These are phyloP conservation scores for Phaffia rhodozyma DNA, from an alignment of 1,284 basidiomycete genomes.

Conservation along the genomic window DNA sequence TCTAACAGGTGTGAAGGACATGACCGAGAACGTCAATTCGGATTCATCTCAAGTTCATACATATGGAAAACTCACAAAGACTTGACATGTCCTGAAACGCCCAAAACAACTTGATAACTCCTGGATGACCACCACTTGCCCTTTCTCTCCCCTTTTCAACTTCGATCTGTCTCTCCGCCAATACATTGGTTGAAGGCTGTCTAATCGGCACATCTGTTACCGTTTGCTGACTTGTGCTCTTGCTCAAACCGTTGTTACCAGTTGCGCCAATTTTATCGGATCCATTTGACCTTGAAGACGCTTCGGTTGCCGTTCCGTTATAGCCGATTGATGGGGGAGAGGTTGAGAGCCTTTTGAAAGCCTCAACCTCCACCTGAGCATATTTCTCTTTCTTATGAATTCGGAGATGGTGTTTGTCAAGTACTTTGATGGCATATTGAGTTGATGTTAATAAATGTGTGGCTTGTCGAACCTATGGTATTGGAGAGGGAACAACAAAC, in stretches of 20 bases:
- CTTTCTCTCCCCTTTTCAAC: slow-evolving; percentile 14
- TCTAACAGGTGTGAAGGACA: slow-evolving; percentile 41
- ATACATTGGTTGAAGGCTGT: too few species aligned
- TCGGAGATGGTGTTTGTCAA: slow-evolving; percentile 39
- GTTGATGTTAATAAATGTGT: slow-evolving; percentile 22
- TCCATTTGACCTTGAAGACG: slow-evolving; percentile 26
- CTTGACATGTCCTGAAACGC: slow-evolving; percentile 75
- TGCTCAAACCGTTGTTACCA: background rate
- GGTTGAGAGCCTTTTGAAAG: slow-evolving; percentile 37
- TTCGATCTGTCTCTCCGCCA: background rate
- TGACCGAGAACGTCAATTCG: background rate
- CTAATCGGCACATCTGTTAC: background rate
- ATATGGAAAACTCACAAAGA: slow-evolving; percentile 51
- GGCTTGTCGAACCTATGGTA: slow-evolving; percentile 24
- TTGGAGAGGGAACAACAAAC: background rate
- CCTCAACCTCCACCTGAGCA: slow-evolving; percentile 42
- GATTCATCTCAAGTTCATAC: too few species aligned
- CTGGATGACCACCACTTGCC: slow-evolving; percentile 49
- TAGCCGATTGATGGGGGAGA: slow-evolving; percentile 26
- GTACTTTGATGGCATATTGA: slow-evolving; percentile 41
- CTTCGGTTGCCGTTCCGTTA: slow-evolving; percentile 28
- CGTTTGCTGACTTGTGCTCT: background rate
- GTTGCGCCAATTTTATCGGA: slow-evolving; percentile 14
- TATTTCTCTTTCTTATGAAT: slow-evolving; percentile 43
- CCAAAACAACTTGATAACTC: slow-evolving; percentile 65